phyloP scores from a whole-genome alignment of 495 filamentous ascomycete genomes.

The Talaromyces thailandensis region DNA sequence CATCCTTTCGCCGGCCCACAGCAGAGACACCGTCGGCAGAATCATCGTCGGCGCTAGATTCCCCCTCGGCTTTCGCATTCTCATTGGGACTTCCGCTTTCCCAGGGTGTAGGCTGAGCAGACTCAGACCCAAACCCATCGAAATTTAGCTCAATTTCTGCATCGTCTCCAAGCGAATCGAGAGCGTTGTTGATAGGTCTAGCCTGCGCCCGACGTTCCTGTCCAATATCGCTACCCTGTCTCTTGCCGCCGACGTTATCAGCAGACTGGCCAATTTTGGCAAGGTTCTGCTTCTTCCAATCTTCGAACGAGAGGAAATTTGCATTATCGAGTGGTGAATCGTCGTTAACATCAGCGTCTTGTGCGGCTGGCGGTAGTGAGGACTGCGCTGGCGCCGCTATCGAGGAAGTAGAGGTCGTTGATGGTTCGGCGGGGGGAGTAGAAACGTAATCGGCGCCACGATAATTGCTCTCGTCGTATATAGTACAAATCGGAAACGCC shows the following conservation, averaged over 20 bases:
- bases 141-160: slow-evolving; percentile 88
- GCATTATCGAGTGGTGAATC: slow-evolving; percentile 70
- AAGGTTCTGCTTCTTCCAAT: slow-evolving; percentile 94
- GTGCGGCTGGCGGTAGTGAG: not conserved
- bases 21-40: slow-evolving; percentile 32
- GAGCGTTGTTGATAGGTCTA: slow-evolving; percentile 49
- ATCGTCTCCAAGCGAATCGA: slow-evolving; percentile 78
- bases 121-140: slow-evolving; percentile 51
- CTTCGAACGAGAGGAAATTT: slow-evolving; percentile 93
- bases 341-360: slow-evolving; percentile 1
- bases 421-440: not conserved
- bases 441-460: not conserved
- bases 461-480: not conserved
- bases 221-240: slow-evolving; percentile 26
- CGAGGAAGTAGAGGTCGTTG: not conserved
- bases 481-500: not conserved
- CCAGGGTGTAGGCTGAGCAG: slow-evolving; percentile 29
- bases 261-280: slow-evolving; percentile 78
- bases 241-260: slow-evolving; percentile 51
- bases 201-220: slow-evolving; percentile 39
- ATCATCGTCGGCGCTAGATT: slow-evolving; percentile 23
- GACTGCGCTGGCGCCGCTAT: not conserved
- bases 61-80: slow-evolving; percentile 9
- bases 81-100: slow-evolving; percentile 22
- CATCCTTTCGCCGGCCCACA: slow-evolving; percentile 66